Evolutionary conservation across 768 basidiomycete species (phyloP), one percentile per base, ranked within the genome.

Genomic region (Boletus pseudopeckii): DNA sequence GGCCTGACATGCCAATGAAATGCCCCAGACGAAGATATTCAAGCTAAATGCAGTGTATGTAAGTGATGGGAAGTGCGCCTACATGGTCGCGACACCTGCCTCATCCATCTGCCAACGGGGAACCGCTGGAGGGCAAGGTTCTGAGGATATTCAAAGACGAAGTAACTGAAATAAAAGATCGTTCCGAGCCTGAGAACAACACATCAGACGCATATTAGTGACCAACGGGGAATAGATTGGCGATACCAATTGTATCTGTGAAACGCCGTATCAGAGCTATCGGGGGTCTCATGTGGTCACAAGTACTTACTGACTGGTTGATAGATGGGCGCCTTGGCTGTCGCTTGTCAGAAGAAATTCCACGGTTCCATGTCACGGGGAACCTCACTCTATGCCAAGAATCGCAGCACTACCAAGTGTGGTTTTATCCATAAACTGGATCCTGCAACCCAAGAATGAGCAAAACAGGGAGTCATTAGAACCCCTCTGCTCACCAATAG

Each of bases 31-130:
- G 41, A 80, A 73, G 55, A 89, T 86, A 63, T 89, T 88, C 24
- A 83, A 45, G 55, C 85, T 88, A 38, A n/a, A 36, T 1, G 3
- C 1, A n/a, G n/a, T n/a, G n/a, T n/a, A 14, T 34, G 6, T 44
- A 1, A 59, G 42, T 26, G 18, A 34, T 14, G 20, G 34, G 42
- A 14, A 45, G 15, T 9, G 6, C 4, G 34, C 15, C 13, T n/a
- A 20, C 34, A 38, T 53, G n/a, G 11, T 42, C 11, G 34, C 2
- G 28, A 36, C 28, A 45, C 73, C 26, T 53, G 80, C 87, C 86
- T 88, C 83, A 90, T 86, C 87, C 87, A 90, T 77, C 80, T 86
- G 10, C 83, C 87, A 8, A 90, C 86, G 0, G 86, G 86, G 61
- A 87, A 88, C 17, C 80, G 77, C 58, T 89, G 87, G 6, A 90